These are phyloP conservation scores for Periconia sp. DNA, from an alignment of 2,329 filamentous ascomycete species.

Conservation along the genomic window DNA sequence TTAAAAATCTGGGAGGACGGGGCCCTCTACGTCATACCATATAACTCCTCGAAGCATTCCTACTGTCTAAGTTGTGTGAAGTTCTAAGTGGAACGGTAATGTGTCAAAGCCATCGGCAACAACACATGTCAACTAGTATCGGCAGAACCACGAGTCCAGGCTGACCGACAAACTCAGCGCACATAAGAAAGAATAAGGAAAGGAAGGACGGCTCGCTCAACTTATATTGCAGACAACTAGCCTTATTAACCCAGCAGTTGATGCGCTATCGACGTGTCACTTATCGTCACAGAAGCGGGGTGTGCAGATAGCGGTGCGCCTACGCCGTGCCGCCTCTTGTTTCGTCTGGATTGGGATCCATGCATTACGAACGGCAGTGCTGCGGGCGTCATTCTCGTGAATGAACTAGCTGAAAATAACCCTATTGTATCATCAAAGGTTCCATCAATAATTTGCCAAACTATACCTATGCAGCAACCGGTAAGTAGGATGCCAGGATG, in stretches of 20 bases:
- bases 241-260: neutral
- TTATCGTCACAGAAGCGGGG: conserved; percentile 7
- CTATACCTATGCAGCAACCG: neutral
- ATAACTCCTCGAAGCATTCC: too few species aligned
- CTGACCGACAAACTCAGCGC: neutral
- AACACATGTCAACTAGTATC: too few species aligned
- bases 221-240: neutral
- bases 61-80: too few species aligned
- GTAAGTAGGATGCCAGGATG: neutral
- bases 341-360: neutral
- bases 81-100: too few species aligned
- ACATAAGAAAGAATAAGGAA: neutral
- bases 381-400: too few species aligned
- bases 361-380: too few species aligned
- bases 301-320: conserved; percentile 5
- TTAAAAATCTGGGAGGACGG: too few species aligned
- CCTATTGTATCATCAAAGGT: too few species aligned
- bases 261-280: conserved; percentile 9
- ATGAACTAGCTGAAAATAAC: too few species aligned
- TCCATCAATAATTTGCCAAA: neutral
- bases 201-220: neutral
- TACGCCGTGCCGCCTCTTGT: neutral
- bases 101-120: too few species aligned
- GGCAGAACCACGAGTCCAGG: too few species aligned
- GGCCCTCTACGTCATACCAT: too few species aligned